Evolutionary conservation across 1,139 yeast genomes (phyloP), one percentile per base, ranked within the genome.

Genomic region (Pichia sp.): DNA sequence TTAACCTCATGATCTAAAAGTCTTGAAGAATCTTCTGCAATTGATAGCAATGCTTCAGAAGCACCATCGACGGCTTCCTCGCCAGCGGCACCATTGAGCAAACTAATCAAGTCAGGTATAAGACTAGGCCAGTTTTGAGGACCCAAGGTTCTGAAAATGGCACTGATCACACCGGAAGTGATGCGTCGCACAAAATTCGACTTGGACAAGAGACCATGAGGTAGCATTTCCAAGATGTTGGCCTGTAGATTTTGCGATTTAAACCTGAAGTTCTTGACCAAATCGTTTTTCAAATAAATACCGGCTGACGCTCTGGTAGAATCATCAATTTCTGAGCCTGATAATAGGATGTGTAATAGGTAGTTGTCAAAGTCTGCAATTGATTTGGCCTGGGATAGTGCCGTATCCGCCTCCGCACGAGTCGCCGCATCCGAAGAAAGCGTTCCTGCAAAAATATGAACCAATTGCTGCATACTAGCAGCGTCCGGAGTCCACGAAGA

Each of bases 241-340:
- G 66, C 67, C 48, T 79, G 68, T 40, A 73, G 65, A 27, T 63
- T 65, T 5, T 51, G 53, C 10, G 65, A 41, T 37, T 58, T 58
- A 45, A 51, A 40, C 28, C 49, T 53, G 44, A 64, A 62, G 36
- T 67, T 64, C 47, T 63, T 66, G 3, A 58, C 45, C 41, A 79
- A 60, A 49, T 77, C 75, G 63, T 90, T 90, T 62, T 92, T 92
- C 60, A 92, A 72, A 58, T 81, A 72, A 49, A 90, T 67, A 11
- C 97, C 98, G 1, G 97, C 92, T 0, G 95, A 82, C 1, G 96
- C 95, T 46, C 97, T 73, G 31, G 84, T 74, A 41, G 82, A 81
- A 3, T 61, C 57, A 23, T 56, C 57, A 5, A 57, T 39, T 6
- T 61, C 54, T 11, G 29, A 26, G 5, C 62, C 66, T 40, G 82